These are phyloP conservation scores for Triangularia setosa DNA, from an alignment of 2,329 filamentous ascomycete species.

Conservation along the genomic window DNA sequence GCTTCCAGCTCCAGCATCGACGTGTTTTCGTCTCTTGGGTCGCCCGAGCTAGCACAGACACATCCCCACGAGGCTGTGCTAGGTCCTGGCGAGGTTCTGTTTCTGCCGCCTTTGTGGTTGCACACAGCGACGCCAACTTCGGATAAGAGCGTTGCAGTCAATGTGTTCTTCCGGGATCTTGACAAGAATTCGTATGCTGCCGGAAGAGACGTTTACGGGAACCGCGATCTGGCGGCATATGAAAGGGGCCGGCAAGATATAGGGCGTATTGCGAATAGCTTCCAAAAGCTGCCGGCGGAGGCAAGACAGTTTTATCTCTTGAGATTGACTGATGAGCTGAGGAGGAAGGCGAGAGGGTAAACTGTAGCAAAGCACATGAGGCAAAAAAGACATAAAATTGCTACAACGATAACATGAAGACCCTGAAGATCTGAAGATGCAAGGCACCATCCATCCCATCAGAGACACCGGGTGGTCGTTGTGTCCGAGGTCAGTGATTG, in stretches of 20 bases:
- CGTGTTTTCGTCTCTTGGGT: slow-evolving; percentile 53
- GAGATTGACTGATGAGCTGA: slow-evolving; percentile 66
- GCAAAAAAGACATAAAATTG: not conserved
- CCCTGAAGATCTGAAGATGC: too few species aligned
- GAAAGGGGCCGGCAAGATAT: slow-evolving; percentile 75
- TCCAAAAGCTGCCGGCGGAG: slow-evolving; percentile 61
- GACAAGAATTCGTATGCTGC: slow-evolving; percentile 59
- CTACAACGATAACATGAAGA: not conserved
- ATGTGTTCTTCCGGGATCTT: slow-evolving; percentile 79
- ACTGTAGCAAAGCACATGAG: not conserved
- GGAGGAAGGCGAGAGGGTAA: slow-evolving; percentile 18
- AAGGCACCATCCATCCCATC: not conserved
- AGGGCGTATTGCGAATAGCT: slow-evolving; percentile 59
- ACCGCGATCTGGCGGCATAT: slow-evolving; percentile 78
- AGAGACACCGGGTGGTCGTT: not conserved
- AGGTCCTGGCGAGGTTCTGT: slow-evolving; percentile 70
- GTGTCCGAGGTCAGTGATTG: not conserved
- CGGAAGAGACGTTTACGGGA: slow-evolving; percentile 83
- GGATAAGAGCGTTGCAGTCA: slow-evolving; percentile 71
- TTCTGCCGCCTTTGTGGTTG: slow-evolving; percentile 78
- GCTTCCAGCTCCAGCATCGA: slow-evolving; percentile 76
- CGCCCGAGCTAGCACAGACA: slow-evolving; percentile 33
- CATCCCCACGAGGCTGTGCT: slow-evolving; percentile 66
- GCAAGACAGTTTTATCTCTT: slow-evolving; percentile 72
- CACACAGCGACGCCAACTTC: slow-evolving; percentile 65